Base-by-base conservation (phyloP, 352 stramenopile genomes). In the Globisporangium solare region DNA sequence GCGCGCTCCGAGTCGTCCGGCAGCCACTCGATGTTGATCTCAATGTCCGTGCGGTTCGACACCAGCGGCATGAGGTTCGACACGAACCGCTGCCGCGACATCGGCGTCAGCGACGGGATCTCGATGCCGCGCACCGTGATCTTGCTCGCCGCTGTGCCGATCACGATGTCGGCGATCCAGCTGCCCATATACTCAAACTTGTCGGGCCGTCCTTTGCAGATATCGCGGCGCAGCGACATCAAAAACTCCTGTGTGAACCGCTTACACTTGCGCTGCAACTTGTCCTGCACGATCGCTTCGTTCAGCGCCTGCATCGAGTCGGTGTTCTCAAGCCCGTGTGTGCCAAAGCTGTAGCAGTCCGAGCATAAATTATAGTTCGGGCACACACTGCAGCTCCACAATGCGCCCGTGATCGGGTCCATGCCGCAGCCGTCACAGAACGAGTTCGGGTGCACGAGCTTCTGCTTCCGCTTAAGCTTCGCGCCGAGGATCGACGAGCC, bases 1-100 rank as follows among this genome's bases (percentile, higher is more conserved):
- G 61, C 39, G 14, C 69, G 58, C 24, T 74, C 70, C 15, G 64
- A 58, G 39, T 90, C 76, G 54, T 92, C 79, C 1, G 75, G 74
- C 7, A 91, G 66, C 83, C 83, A 93, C 64, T 93, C 83, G 41
- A 93, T 88, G 52, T 91, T 72, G 45, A 93, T 79, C 55, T 93
- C 79, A 56, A 93, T 88, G 59, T 93, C 83, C 1, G 68, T 88
- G 56, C 83, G 76, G 48, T 91, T 90, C 17, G 83, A 91, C 18
- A 93, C 80, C 17, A 93, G 60, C 48, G 75, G 76, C 80, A 93
- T 91, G 27, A 93, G 67, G 24, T 88, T 72, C 50, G 69, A 73
- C 24, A 93, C 77, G 45, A 93, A 91, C 51, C 80, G 79, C 51
- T 89, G 79, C 12, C 83, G 76, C 45, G 76, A 64, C 22, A 64